Evolutionary conservation across 2,329 filamentous ascomycete species (phyloP).

Genomic region (Cadophora luteo-olivacea): DNA sequence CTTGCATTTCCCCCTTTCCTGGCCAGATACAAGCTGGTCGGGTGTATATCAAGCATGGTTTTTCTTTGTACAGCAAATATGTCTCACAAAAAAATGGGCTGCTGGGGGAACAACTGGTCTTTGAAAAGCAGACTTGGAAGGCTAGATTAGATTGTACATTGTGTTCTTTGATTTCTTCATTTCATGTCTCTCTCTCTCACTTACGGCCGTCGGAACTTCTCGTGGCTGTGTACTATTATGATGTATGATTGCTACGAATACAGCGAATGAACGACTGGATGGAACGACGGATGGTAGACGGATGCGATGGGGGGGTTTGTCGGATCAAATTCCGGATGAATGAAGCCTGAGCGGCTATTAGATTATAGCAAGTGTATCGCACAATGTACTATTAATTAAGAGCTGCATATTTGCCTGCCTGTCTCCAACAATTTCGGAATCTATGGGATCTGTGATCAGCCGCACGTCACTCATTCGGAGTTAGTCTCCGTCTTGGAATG

Average conservation of each 20-base stretch:
- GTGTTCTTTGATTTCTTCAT: neutral
- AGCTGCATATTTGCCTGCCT: neutral
- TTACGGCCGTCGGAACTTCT: neutral
- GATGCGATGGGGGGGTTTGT: neutral
- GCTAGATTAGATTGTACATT: conserved; percentile 15
- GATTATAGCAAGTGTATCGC: neutral
- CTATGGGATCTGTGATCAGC: neutral
- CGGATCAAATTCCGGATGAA: conserved; percentile 3
- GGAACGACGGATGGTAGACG: neutral
- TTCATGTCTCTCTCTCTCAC: neutral
- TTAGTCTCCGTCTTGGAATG: neutral
- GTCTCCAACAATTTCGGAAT: too few species aligned
- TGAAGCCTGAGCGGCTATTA: conserved; percentile 1
- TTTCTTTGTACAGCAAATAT: conserved; percentile 13
- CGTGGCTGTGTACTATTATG: conserved; percentile 20
- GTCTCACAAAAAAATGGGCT: neutral
- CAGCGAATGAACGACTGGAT: neutral
- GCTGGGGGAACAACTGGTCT: neutral
- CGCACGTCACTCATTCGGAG: neutral
- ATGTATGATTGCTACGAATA: conserved; percentile 10
- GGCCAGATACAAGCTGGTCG: neutral
- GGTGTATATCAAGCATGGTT: conserved; percentile 1
- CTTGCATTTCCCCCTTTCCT: neutral
- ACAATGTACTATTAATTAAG: conserved; percentile 3
- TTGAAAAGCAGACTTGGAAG: neutral